Conservation (phyloP, 257 asterid species). For the Parsonsia alboflavescens region DNA sequence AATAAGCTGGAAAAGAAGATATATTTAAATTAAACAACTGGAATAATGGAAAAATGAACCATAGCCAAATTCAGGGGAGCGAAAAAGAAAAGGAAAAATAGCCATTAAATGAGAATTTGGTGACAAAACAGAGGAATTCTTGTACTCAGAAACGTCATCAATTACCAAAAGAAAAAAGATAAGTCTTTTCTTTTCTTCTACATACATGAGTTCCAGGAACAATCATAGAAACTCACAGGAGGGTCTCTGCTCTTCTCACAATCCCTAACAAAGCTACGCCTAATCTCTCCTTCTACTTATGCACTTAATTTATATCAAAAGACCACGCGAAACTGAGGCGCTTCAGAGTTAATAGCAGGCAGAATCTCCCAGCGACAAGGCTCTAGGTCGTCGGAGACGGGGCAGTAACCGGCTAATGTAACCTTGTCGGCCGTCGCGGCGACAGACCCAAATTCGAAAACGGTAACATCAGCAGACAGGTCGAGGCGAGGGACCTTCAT, state of each 20-base stretch:
- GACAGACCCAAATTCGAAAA: constrained; percentile 78
- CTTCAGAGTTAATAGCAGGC: constrained; percentile 64
- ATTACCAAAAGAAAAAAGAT: neutral
- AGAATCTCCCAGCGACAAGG: constrained; percentile 89
- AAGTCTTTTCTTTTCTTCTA: neutral
- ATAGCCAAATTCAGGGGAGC: neutral
- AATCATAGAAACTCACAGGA: neutral
- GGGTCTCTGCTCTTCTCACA: neutral
- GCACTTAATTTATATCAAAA: constrained; percentile 31
- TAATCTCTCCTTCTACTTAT: neutral
- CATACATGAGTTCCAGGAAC: neutral
- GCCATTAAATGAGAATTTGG: neutral
- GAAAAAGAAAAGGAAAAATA: neutral
- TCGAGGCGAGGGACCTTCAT: constrained; percentile 53
- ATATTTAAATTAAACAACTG: no score
- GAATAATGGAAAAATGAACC: neutral
- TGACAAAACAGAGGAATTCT: neutral
- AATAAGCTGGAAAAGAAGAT: no score
- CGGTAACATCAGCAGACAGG: constrained; percentile 37
- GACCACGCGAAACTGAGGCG: constrained; percentile 84
- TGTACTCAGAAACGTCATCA: neutral
- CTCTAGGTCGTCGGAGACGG: constrained; percentile 85
- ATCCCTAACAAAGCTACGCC: neutral
- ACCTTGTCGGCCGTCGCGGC: constrained; percentile 72
- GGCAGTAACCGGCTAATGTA: constrained; percentile 75